Base-by-base conservation (phyloP, 805 yeast species). In the Torulaspora maleeae region DNA sequence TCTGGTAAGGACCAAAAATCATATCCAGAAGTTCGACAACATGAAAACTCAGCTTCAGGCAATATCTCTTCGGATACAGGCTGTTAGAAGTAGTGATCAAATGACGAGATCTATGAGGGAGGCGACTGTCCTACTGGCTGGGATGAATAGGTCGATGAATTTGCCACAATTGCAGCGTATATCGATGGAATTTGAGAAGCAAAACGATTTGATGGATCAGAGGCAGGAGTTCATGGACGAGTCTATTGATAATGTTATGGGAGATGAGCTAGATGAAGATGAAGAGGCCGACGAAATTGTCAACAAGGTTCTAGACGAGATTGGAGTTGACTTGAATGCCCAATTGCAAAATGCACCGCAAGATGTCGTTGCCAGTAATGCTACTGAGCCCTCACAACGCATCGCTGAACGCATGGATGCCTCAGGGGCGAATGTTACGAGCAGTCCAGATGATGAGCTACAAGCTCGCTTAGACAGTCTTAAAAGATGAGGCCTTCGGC, bases 171-270 rank as follows among this genome's bases (percentile, higher is more conserved):
- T 93, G 49, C 83, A 87, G 46, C 77, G 83, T 50, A 93, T 93
- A 16, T 88, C 97, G 2, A 90, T 87, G 85, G 98, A 93, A 58
- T 93, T 93, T 66, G 95, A 93, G 59, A 81, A 79, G 58, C 95
- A 91, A 60, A 87, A 86, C 66, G 99, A 95, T 62, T 71, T 95
- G 56, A 93, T 93, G 98, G 97, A 91, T 66, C 99, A 93, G 69
- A 83, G 95, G 60, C 98, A 95, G 66, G 99, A 95, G 64, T 87
- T 95, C 79, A 93, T 93, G 85, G 99, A 93, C 63, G 99, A 93
- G 63, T 95, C 96, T 15, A 83, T 93, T 57, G 99, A 93, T 62
- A 96, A 91, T 64, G 86, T 93, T 15, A 88, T 93, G 93, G 95
- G 84, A 43, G 88, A 83, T 58, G 97, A 87, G 58, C 80, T 86